Evolutionary conservation across 352 stramenopile genomes (phyloP), one percentile per base, ranked within the genome.

Genomic region (Globisporangium apiculatum): DNA sequence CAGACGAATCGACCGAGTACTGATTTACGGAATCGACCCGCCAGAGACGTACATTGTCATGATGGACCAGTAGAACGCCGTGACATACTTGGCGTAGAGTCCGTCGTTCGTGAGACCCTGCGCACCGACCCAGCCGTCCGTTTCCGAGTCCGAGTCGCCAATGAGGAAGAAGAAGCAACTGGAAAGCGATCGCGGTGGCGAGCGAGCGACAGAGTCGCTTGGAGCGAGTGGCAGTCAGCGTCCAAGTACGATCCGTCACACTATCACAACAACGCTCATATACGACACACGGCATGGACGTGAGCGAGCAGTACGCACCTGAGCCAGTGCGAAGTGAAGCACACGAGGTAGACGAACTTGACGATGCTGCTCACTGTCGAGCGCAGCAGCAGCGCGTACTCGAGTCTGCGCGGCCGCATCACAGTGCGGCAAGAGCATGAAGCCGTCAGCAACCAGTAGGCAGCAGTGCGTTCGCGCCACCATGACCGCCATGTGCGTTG

Each of bases 271-370:
- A 31, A 31, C 24, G 24, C 24, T 31, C 24, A 31, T 31, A 31
- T 31, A 3, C 24, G 24, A 3, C 24, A 3, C 24, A 31, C 24
- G 24, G 24, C 24, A 31, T 31, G 24, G 24, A 31, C 40, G 40
- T 4, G 7, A 8, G 40, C 40, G 11, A 43, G 40, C 40, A 48
- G 7, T 11, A 31, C 45, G 31, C 49, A 66, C 60, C 60, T 62
- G 50, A 90, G 82, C 80, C 80, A 90, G 50, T 90, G 80, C 11
- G 77, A 83, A 12, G 82, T 75, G 54, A 88, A 86, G 24, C 80
- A 60, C 4, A 90, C 80, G 51, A 86, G 75, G 41, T 89, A 75
- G 58, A 69, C 75, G 50, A 86, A 90, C 56, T 83, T 83, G 59
- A 88, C 68, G 47, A 86, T 68, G 3, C 71, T 73, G 48, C 72